A percentile compares a stretch with the other conserved stretches of the same genome.
Conservation (phyloP, 176 grass and related monocot genomes). For the Tillandsia leiboldiana region DNA sequence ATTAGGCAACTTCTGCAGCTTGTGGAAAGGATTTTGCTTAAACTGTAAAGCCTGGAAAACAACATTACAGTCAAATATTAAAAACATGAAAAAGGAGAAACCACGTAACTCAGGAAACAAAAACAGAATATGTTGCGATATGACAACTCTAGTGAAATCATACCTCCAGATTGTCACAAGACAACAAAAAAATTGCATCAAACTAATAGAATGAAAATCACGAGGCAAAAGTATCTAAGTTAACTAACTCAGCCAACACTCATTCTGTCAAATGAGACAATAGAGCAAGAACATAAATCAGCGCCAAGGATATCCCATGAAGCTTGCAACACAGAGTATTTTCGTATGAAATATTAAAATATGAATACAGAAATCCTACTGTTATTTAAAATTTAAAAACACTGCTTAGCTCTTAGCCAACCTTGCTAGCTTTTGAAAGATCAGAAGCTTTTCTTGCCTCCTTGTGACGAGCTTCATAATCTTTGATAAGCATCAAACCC, state of each 20-base stretch:
- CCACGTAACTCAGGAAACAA: neutral
- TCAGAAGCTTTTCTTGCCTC: slow-evolving; percentile 31
- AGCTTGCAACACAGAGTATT: too few relatives aligned
- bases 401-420: slow-evolving; percentile 2
- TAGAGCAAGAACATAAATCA: too few relatives aligned
- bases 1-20: slow-evolving; percentile 55
- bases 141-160: neutral
- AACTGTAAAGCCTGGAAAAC: slow-evolving; percentile 35
- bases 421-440: slow-evolving; percentile 40
- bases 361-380: too few relatives aligned
- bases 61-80: slow-evolving; percentile 15
- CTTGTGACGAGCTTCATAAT: slow-evolving; percentile 35
- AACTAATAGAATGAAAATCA: too few relatives aligned
- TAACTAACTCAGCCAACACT: too few relatives aligned
- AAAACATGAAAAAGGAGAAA: neutral
- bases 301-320: too few relatives aligned
- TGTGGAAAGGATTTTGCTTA: slow-evolving; percentile 32
- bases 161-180: too few relatives aligned
- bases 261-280: too few relatives aligned
- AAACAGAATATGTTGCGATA: neutral
- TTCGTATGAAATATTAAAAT: too few relatives aligned
- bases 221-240: too few relatives aligned
- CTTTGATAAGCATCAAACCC: slow-evolving; percentile 36
- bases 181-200: too few relatives aligned
- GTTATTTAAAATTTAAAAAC: too few relatives aligned